Conservation (phyloP, 495 filamentous ascomycete species). For the Emericellopsis terricola region DNA sequence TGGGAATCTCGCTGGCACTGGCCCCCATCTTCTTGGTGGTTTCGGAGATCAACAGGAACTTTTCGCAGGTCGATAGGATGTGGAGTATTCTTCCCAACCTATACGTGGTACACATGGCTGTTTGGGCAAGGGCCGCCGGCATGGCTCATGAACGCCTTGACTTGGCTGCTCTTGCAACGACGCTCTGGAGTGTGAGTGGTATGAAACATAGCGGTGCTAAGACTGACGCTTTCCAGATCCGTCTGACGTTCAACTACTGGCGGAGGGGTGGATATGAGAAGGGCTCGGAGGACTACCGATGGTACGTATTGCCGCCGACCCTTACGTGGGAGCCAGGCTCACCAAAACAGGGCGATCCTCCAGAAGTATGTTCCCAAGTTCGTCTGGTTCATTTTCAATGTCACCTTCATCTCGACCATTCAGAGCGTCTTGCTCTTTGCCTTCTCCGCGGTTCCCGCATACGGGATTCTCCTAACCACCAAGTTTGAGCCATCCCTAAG, state of each 20-base stretch:
- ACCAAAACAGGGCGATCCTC: constrained; percentile 24
- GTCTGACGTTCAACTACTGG: constrained; percentile 94
- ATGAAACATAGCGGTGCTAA: too few relatives aligned
- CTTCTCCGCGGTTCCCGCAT: constrained; percentile 58
- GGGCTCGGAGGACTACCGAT: constrained; percentile 89
- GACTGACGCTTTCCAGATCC: constrained; percentile 22
- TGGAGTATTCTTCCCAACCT: constrained; percentile 82
- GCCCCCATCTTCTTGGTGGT: constrained; percentile 50
- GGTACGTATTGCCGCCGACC: constrained; percentile 23
- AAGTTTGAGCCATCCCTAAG: constrained; percentile 24
- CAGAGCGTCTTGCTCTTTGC: constrained; percentile 66
- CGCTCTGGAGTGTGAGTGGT: constrained; percentile 62
- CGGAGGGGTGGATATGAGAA: constrained; percentile 80
- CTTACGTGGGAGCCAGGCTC: neutral
- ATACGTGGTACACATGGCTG: constrained; percentile 73
- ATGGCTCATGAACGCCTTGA: constrained; percentile 58
- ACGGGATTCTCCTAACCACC: constrained; percentile 48
- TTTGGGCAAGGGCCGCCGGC: constrained; percentile 59
- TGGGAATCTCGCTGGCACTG: constrained; percentile 51
- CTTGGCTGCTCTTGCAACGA: constrained; percentile 49
- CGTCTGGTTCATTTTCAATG: constrained; percentile 69
- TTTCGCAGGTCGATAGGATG: constrained; percentile 79
- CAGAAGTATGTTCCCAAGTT: constrained; percentile 20
- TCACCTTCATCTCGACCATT: constrained; percentile 68
- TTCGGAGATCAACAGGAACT: constrained; percentile 79